A percentile compares a stretch with the other conserved stretches of the same genome.
Evolutionary conservation across 2,329 filamentous ascomycete genomes (phyloP).

Genomic region (Sclerotinia subarctica): DNA sequence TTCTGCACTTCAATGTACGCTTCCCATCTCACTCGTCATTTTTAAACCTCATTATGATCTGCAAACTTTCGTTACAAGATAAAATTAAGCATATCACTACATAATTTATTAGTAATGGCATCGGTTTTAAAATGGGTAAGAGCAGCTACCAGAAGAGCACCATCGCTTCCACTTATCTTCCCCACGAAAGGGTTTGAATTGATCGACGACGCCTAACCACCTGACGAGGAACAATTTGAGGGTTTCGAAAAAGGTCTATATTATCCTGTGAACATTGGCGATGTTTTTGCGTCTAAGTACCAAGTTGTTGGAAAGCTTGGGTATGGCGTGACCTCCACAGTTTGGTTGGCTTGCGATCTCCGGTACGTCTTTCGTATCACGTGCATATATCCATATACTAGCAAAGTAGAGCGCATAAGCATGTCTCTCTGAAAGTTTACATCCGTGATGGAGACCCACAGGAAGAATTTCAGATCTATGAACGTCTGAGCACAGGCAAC

Average conservation of each 20-base stretch:
- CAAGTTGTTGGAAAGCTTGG: slow-evolving; percentile 30
- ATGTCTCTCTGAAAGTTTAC: slow-evolving; percentile 24
- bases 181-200: neutral
- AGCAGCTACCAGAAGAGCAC: neutral
- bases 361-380: slow-evolving; percentile 16
- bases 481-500: slow-evolving; percentile 37
- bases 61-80: neutral
- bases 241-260: slow-evolving; percentile 21
- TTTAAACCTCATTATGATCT: neutral
- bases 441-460: slow-evolving; percentile 9
- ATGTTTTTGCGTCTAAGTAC: slow-evolving; percentile 26
- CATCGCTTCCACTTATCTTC: neutral
- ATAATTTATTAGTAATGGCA: neutral
- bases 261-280: slow-evolving; percentile 28
- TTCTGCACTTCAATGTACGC: too few relatives aligned
- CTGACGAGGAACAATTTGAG: slow-evolving; percentile 25
- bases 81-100: neutral
- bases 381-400: neutral
- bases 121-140: neutral
- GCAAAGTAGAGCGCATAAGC: slow-evolving; percentile 2
- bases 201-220: neutral
- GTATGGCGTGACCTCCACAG: slow-evolving; percentile 26
- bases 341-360: slow-evolving; percentile 27
- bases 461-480: slow-evolving; percentile 45
- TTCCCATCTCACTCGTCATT: too few relatives aligned